Base-by-base conservation (phyloP, 2,329 filamentous ascomycete genomes). In the Talaromyces amestolkiae region DNA sequence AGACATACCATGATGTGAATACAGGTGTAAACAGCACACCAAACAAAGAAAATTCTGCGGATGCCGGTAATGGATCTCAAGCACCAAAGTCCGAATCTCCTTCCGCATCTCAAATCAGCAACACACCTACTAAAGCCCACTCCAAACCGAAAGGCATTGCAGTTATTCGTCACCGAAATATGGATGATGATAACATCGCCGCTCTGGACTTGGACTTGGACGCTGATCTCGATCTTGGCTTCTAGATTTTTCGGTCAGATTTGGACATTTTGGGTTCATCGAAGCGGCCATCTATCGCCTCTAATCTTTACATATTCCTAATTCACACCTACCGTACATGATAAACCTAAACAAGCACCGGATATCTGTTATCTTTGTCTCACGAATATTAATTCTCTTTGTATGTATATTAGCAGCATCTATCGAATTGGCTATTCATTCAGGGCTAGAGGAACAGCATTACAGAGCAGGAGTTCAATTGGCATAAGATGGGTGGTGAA, bases 181-280 rank as follows among this genome's bases (percentile, higher is more conserved):
- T 91, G 82, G 93, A 97, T 68, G 95, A 98, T 74, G 95, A 98
- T 74, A 90, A 97, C 64, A 94, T 98, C 77, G 93, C 90, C 1
- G 86, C 88, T 31, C 82, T 98, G 81, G 95, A 98, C 76, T 80
- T 98, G 71, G 94, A 92, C 33, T 92, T 98, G 24, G 64, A 66
- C 58, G 64, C 45, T 75, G 94, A 98, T 71, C 89, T 97, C 72
- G 93, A 96, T 39, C 45, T 66, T 39, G 59, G 64, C 1, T 58
- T 56, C n/a, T 56, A 15, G 37, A 24, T 33, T n/a, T 11, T n/a
- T 53, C 49, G 11, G 3, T 11, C 27, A n/a, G 49, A 33, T 19
- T n/a, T n/a, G 27, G 27, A 53, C 24, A 17, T n/a, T 33, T 33
- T 56, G 31, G 31, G 19, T 56, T 56, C 51, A 11, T 51, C 22